These are phyloP conservation scores for Fusarium sp. DNA, from an alignment of 2,329 filamentous ascomycete species.

Conservation along the genomic window DNA sequence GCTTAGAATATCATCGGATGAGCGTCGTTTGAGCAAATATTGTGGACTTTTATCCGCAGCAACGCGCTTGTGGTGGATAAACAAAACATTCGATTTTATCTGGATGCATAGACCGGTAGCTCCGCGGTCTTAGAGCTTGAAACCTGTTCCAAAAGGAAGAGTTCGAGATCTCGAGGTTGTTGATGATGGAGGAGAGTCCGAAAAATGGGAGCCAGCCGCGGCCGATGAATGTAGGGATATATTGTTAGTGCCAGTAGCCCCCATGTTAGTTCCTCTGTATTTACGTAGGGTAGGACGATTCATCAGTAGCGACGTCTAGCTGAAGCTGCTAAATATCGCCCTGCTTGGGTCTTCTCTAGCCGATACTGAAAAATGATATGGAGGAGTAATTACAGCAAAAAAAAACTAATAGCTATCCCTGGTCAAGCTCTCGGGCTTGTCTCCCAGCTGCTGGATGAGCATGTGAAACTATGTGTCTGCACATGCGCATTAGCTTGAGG, in stretches of 20 bases:
- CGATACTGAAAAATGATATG: constrained; percentile 8
- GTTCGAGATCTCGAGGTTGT: not conserved
- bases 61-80: constrained; percentile 27
- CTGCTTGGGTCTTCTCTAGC: constrained; percentile 14
- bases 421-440: not conserved
- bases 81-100: constrained; percentile 14
- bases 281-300: not conserved
- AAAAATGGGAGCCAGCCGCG: not conserved
- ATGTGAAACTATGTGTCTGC: not conserved
- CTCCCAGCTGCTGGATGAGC: constrained; percentile 5
- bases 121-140: constrained; percentile 8
- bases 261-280: too few species aligned
- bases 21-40: constrained; percentile 29
- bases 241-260: not conserved
- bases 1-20: constrained; percentile 31
- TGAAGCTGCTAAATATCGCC: constrained; percentile 15
- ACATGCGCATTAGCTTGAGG: constrained; percentile 15
- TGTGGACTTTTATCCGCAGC: constrained; percentile 32
- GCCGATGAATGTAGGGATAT: not conserved
- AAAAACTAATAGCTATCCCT: not conserved
- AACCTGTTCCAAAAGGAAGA: constrained; percentile 1
- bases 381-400: not conserved
- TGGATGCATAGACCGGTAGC: constrained; percentile 17
- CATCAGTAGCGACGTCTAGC: not conserved
- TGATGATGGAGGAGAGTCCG: constrained; percentile 20